These are phyloP conservation scores for Ichthyophthirius multifiliis DNA, from an alignment of 169 alveolate genomes.

Conservation along the genomic window DNA sequence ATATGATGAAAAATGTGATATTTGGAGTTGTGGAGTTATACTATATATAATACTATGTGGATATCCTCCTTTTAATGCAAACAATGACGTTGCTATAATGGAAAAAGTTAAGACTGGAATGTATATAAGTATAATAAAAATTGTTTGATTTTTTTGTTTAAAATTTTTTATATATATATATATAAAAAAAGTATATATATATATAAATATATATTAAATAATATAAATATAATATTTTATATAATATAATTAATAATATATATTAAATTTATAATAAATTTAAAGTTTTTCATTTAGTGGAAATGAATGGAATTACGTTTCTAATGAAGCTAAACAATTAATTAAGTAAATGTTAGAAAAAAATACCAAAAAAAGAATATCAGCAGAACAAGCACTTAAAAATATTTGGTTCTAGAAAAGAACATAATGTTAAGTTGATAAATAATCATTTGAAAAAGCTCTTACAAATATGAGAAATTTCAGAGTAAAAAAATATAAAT, in stretches of 20 bases:
- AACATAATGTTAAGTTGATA: neutral
- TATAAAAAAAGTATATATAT: too few relatives aligned
- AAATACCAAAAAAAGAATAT: conserved; percentile 2
- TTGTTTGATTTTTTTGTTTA: neutral
- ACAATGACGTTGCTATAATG: conserved; percentile 32
- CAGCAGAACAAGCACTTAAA: neutral
- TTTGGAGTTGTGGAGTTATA: conserved; percentile 73
- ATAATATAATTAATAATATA: neutral
- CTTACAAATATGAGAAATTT: neutral
- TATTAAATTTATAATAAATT: too few relatives aligned
- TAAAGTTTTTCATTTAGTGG: too few relatives aligned
- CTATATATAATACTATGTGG: conserved; percentile 62
- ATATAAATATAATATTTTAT: neutral
- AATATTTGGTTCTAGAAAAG: conserved; percentile 10
- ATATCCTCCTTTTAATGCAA: conserved; percentile 61
- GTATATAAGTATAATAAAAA: too few relatives aligned
- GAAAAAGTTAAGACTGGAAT: conserved; percentile 43
- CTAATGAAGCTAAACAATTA: conserved; percentile 20
- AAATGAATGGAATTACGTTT: conserved; percentile 14
- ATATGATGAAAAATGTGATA: conserved; percentile 70
- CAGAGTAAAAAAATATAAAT: neutral
- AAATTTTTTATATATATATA: too few relatives aligned
- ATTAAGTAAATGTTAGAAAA: conserved; percentile 16
- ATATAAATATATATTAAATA: too few relatives aligned
- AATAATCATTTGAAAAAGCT: neutral